These are phyloP conservation scores for Grosmannia serpens DNA, from an alignment of 2,329 filamentous ascomycete species.

Conservation along the genomic window DNA sequence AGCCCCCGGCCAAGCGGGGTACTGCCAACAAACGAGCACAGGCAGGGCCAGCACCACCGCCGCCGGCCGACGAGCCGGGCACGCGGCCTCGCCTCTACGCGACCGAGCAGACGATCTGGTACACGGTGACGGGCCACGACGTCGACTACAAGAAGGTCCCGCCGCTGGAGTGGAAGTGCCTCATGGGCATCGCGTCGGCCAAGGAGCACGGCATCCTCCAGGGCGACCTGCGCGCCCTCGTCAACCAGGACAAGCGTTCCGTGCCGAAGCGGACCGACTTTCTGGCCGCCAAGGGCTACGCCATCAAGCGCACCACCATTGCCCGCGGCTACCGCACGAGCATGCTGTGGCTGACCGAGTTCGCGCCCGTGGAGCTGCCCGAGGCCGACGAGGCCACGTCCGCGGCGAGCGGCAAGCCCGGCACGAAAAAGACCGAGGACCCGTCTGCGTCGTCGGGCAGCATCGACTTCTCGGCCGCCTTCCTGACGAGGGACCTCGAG, in stretches of 20 bases:
- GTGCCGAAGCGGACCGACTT: conserved; percentile 50
- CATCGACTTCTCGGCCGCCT: conserved; percentile 21
- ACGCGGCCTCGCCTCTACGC: conserved; percentile 30
- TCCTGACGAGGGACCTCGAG: conserved; percentile 29
- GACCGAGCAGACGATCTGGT: conserved; percentile 46
- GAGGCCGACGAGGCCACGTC: neutral
- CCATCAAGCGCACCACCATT: conserved; percentile 48
- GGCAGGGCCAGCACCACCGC: neutral
- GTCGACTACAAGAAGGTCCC: conserved; percentile 47
- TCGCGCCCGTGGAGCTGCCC: conserved; percentile 32
- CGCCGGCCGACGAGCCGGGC: neutral
- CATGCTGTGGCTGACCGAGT: conserved; percentile 48
- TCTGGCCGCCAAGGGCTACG: conserved; percentile 48
- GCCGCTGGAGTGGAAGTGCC: conserved; percentile 45
- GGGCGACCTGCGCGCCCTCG: conserved; percentile 44
- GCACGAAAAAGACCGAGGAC: neutral
- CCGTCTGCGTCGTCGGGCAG: conserved; percentile 6
- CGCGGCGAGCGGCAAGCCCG: neutral
- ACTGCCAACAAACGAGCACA: neutral
- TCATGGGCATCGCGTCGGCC: conserved; percentile 45
- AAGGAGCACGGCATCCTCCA: conserved; percentile 46
- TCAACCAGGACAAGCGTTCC: conserved; percentile 52
- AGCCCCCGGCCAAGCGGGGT: neutral
- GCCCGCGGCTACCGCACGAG: conserved; percentile 49
- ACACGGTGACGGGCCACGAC: conserved; percentile 45